phyloP scores from a whole-genome alignment of 108 stramenopile genomes.

The Skeletonema costatum region DNA sequence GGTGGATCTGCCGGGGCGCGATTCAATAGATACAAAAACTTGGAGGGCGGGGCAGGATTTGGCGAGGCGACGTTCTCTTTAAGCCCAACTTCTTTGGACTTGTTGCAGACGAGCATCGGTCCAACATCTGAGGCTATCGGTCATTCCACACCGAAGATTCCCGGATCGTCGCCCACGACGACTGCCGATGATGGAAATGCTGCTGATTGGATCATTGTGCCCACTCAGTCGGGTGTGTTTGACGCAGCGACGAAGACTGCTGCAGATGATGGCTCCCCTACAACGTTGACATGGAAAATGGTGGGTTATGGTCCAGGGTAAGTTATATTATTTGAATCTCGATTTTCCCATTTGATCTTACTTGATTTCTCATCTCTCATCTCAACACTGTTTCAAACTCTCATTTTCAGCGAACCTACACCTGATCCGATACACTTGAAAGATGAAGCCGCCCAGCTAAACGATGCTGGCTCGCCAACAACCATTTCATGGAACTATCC shows the following conservation, averaged over 20 bases:
- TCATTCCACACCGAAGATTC: conserved; percentile 42
- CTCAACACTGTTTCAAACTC: neutral
- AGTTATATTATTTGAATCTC: neutral
- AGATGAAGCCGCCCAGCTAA: neutral
- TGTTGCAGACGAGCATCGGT: neutral
- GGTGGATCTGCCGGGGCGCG: neutral
- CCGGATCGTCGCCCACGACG: neutral
- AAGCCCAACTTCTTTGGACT: neutral
- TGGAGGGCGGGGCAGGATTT: conserved; percentile 5
- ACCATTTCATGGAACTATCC: conserved; percentile 14
- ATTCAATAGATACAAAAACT: neutral
- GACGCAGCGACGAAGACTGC: neutral
- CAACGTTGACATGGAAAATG: conserved; percentile 18
- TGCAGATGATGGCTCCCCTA: neutral
- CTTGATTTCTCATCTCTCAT: neutral
- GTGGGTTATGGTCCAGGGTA: neutral
- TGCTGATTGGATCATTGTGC: conserved; percentile 33
- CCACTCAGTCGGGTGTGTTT: conserved; percentile 2
- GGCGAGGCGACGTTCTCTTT: conserved; percentile 7
- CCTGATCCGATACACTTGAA: conserved; percentile 30
- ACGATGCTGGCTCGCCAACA: conserved; percentile 2
- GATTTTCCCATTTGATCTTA: neutral
- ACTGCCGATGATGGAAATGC: conserved; percentile 18
- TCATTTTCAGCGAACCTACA: conserved; percentile 12
- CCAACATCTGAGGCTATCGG: conserved; percentile 28